Percentiles rank a stretch among this genome's conserved stretches.
These are phyloP conservation scores for Colletotrichum abscissum DNA, from an alignment of 2,329 filamentous ascomycete genomes.

Conservation along the genomic window DNA sequence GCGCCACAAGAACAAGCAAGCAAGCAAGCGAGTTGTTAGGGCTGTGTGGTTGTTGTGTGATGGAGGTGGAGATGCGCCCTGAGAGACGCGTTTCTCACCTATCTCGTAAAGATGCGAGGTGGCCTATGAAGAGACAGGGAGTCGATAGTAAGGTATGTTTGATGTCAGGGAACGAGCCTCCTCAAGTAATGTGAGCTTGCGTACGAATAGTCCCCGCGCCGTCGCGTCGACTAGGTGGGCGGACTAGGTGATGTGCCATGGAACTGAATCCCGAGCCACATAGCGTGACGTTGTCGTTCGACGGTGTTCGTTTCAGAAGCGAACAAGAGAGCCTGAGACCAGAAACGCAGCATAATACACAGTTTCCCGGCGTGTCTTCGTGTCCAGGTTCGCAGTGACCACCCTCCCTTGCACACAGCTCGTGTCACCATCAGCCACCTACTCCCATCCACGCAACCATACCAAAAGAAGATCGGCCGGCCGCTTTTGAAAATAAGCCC, in stretches of 20 bases:
- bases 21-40: no score
- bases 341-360: neutral
- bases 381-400: neutral
- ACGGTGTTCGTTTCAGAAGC: neutral
- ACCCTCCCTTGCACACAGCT: neutral
- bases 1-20: no score
- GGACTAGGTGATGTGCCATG: neutral
- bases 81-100: neutral
- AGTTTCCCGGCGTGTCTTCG: neutral
- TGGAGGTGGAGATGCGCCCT: neutral
- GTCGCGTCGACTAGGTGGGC: neutral
- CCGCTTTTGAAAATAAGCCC: neutral
- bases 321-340: neutral
- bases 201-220: neutral
- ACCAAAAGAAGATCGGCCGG: neutral
- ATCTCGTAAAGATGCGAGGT: constrained; percentile 17
- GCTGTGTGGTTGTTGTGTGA: neutral
- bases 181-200: constrained; percentile 9
- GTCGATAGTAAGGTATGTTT: neutral
- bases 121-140: constrained; percentile 4
- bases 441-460: neutral
- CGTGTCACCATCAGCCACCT: neutral
- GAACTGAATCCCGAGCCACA: neutral
- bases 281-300: neutral
- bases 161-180: neutral